These are phyloP conservation scores for Kernera saxatilis DNA, from an alignment of 345 rosid genomes.

Conservation along the genomic window DNA sequence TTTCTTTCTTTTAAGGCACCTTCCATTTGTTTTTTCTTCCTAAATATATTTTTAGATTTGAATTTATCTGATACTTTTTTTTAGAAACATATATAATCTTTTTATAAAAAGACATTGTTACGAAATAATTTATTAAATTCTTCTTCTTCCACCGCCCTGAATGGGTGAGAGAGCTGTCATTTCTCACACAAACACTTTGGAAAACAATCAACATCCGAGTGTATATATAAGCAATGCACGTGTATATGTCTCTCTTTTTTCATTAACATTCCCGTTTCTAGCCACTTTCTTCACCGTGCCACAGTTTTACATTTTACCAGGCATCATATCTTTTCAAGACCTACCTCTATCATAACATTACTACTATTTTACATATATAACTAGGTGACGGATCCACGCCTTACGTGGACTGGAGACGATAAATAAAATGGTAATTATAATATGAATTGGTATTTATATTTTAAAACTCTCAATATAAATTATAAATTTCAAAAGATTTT, in stretches of 20 bases:
- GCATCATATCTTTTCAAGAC: not conserved
- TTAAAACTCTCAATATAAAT: no score
- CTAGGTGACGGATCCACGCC: no score
- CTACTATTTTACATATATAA: not conserved
- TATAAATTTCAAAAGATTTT: no score
- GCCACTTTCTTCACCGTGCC: slow-evolving; percentile 11
- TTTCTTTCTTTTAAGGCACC: not conserved
- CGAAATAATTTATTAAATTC: not conserved
- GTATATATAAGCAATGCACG: not conserved
- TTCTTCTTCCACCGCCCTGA: slow-evolving; percentile 7
- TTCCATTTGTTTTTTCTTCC: not conserved
- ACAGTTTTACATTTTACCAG: not conserved
- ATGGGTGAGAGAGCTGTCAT: slow-evolving; percentile 23
- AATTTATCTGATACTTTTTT: slow-evolving; percentile 1
- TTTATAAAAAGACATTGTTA: not conserved
- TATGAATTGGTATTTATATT: no score
- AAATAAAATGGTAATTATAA: no score
- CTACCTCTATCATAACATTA: not conserved
- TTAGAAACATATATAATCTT: no score
- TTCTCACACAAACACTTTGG: slow-evolving; percentile 26
- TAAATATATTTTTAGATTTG: not conserved
- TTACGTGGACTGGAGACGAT: no score
- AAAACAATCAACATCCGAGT: slow-evolving; percentile 23
- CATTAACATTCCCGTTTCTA: slow-evolving; percentile 28
- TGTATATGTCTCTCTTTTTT: slow-evolving; percentile 6